Conservation (phyloP, 140 eudicot genomes). For the Ambrosia hybrid region DNA sequence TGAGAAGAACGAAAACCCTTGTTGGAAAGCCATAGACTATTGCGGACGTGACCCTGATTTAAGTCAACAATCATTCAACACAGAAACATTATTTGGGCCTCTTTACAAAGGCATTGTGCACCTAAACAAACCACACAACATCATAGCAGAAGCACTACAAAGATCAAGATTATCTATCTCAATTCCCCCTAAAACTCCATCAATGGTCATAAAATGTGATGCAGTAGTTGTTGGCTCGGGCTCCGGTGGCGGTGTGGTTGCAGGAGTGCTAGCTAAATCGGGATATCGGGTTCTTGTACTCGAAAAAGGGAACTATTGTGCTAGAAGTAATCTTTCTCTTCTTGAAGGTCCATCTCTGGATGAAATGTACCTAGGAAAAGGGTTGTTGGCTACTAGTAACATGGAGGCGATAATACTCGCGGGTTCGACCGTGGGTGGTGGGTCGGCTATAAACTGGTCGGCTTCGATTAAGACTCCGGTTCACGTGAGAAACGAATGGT, state of each 20-base stretch:
- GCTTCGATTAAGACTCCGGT: slow-evolving; percentile 70
- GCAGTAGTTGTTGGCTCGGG: slow-evolving; percentile 77
- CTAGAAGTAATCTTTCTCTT: slow-evolving; percentile 58
- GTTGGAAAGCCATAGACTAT: slow-evolving; percentile 76
- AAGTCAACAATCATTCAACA: slow-evolving; percentile 17
- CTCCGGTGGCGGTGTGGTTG: slow-evolving; percentile 76
- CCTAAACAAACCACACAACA: slow-evolving; percentile 30
- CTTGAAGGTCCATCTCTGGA: slow-evolving; percentile 75
- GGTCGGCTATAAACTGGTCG: slow-evolving; percentile 75
- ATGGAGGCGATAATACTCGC: slow-evolving; percentile 62
- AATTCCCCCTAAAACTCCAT: slow-evolving; percentile 25
- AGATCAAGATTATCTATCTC: slow-evolving; percentile 42
- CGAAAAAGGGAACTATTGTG: slow-evolving; percentile 62
- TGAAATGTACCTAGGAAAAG: slow-evolving; percentile 66
- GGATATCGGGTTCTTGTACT: slow-evolving; percentile 72
- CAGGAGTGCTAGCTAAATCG: slow-evolving; percentile 66
- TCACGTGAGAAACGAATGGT: slow-evolving; percentile 64
- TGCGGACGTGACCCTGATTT: slow-evolving; percentile 64
- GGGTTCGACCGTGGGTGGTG: slow-evolving; percentile 78
- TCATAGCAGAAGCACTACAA: slow-evolving; percentile 31
- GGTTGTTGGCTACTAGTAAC: slow-evolving; percentile 49
- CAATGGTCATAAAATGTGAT: slow-evolving; percentile 57
- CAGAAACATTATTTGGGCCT: slow-evolving; percentile 44
- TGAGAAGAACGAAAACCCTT: slow-evolving; percentile 54
- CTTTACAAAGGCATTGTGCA: slow-evolving; percentile 54